Evolutionary conservation across 768 basidiomycete species (phyloP).

Genomic region (Myochromella boudieri): DNA sequence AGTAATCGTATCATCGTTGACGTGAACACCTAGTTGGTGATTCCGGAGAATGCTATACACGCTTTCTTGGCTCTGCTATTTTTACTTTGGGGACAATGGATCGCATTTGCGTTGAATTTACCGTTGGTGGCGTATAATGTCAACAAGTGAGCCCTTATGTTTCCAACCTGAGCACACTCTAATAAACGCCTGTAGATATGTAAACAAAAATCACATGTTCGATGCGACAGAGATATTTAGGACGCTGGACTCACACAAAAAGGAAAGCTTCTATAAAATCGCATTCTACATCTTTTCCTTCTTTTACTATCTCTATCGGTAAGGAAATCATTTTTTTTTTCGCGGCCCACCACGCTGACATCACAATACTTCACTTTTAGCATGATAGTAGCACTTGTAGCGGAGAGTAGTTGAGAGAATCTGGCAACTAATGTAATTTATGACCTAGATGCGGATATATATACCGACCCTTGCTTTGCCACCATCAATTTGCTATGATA

Average conservation of each 20-base stretch:
- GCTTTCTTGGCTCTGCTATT: conserved; percentile 88
- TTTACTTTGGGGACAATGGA: conserved; percentile 95
- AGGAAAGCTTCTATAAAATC: conserved; percentile 91
- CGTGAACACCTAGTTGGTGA: conserved; percentile 70
- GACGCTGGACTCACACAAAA: conserved; percentile 90
- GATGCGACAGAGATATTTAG: conserved; percentile 99
- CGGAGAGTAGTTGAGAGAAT: conserved; percentile 58
- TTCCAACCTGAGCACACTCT: neutral
- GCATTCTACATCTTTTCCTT: conserved; percentile 90
- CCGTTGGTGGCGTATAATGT: conserved; percentile 88
- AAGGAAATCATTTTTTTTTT: conserved; percentile 22
- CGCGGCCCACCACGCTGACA: no score
- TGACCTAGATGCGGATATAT: conserved; percentile 8
- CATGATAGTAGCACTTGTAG: conserved; percentile 85
- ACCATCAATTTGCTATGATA: neutral
- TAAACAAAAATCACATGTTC: conserved; percentile 94
- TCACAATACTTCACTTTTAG: conserved; percentile 31
- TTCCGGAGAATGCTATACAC: conserved; percentile 94
- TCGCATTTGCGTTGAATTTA: conserved; percentile 84
- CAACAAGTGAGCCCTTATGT: conserved; percentile 76
- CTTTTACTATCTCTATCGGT: conserved; percentile 92
- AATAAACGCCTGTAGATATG: conserved; percentile 57
- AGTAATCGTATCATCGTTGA: neutral
- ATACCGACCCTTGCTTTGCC: conserved; percentile 1
- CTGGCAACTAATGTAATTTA: conserved; percentile 8